These are phyloP conservation scores for Stereocaulon alpinum DNA, from an alignment of 495 filamentous ascomycete genomes.

Conservation along the genomic window DNA sequence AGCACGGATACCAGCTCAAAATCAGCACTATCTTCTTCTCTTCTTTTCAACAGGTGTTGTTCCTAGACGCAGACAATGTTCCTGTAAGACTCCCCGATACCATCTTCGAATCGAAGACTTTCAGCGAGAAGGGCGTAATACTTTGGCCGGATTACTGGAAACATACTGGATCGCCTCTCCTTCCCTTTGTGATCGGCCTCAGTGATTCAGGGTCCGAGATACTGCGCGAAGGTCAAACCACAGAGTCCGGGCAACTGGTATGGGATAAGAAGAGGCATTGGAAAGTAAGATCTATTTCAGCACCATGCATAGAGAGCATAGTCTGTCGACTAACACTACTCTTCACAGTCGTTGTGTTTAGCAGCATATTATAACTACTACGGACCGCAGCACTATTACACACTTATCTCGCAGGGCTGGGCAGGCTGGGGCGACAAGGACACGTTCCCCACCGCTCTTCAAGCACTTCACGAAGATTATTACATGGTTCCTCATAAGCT, in stretches of 20 bases:
- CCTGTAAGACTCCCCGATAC: conserved; percentile 18
- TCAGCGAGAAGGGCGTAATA: conserved; percentile 18
- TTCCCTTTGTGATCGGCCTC: conserved; percentile 16
- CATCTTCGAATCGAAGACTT: conserved; percentile 19
- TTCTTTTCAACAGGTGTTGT: conserved; percentile 23
- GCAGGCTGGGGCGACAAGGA: conserved; percentile 23
- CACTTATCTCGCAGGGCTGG: conserved; percentile 19
- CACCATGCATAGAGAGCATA: not conserved
- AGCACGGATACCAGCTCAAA: conserved; percentile 21
- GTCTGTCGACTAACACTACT: not conserved
- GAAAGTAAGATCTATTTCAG: conserved; percentile 11
- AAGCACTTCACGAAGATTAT: conserved; percentile 13
- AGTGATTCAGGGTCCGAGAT: conserved; percentile 14
- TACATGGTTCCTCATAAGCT: conserved; percentile 52
- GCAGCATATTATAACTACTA: conserved; percentile 24
- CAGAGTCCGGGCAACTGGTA: conserved; percentile 17
- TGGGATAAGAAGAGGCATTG: conserved; percentile 21
- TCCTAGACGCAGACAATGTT: conserved; percentile 21
- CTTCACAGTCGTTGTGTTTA: conserved; percentile 16
- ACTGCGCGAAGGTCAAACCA: conserved; percentile 12
- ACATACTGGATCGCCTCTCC: conserved; percentile 16
- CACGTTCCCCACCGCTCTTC: conserved; percentile 19
- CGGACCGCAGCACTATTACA: conserved; percentile 21
- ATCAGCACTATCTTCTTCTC: conserved; percentile 22
- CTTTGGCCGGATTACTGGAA: conserved; percentile 24